Evolutionary conservation across 2,329 filamentous ascomycete species (phyloP).

Genomic region (Blastomyces percursus): DNA sequence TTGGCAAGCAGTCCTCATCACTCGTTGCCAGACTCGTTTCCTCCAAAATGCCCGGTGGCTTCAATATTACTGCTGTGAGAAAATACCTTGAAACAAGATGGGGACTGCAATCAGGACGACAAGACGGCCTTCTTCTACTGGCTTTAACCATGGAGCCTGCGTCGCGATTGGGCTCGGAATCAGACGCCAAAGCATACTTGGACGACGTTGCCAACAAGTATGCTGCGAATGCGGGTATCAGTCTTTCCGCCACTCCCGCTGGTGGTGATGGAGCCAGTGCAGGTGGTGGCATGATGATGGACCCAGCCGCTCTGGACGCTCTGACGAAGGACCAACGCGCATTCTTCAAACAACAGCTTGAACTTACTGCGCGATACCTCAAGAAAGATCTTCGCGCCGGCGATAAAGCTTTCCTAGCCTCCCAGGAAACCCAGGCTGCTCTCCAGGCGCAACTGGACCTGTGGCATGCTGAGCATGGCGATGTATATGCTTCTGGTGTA

Average conservation of each 20-base stretch:
- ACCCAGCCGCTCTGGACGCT: conserved; percentile 90
- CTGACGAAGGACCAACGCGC: conserved; percentile 93
- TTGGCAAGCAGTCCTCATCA: conserved; percentile 91
- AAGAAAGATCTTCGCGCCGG: conserved; percentile 96
- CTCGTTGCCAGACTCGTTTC: conserved; percentile 91
- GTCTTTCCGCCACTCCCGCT: conserved; percentile 59
- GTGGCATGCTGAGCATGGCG: conserved; percentile 91
- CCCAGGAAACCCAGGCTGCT: conserved; percentile 73
- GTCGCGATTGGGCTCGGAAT: conserved; percentile 75
- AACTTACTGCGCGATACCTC: conserved; percentile 86
- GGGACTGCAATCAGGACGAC: conserved; percentile 75
- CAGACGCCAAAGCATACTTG: conserved; percentile 83
- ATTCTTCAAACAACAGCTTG: conserved; percentile 96
- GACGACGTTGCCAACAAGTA: conserved; percentile 87
- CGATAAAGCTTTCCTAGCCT: conserved; percentile 80
- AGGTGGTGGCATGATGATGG: conserved; percentile 95
- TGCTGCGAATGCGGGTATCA: conserved; percentile 71
- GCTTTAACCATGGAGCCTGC: conserved; percentile 89
- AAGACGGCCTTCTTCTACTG: conserved; percentile 80
- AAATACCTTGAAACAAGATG: conserved; percentile 94
- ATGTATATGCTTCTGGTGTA: conserved; percentile 90
- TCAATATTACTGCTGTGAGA: conserved; percentile 92
- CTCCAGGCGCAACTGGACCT: conserved; percentile 89
- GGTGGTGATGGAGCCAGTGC: conserved; percentile 61
- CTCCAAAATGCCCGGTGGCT: conserved; percentile 98